Evolutionary conservation across 805 yeast species (phyloP), one percentile per base, ranked within the genome.

Genomic region (Nakazawaea ambrosiae): DNA sequence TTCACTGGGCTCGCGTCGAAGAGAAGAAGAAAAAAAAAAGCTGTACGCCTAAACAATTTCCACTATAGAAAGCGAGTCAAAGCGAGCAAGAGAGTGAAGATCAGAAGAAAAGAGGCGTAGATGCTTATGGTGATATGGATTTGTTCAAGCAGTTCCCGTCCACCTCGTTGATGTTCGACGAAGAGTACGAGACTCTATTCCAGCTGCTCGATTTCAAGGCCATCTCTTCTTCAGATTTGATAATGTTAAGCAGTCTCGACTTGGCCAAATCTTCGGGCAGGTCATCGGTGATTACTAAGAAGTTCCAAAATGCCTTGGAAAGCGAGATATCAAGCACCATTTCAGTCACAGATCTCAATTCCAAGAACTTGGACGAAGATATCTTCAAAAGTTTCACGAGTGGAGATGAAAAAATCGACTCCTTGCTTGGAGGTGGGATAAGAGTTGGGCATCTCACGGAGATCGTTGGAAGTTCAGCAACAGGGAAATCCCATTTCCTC

Each of bases 401-500:
- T 1, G 84, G 84, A 0, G 78, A 70, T 49, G 53, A 50, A 1
- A 47, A 44, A 4, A 44, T 82, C 1, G 89, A 82, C 49, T 49
- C 45, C 8, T 41, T 61, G 0, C 51, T 82, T 4, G 62, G 66
- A 27, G 81, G 79, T 3, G 90, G 89, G 0, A 61, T 81, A 4
- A 68, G 61, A 2, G 53, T 70, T 3, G 73, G 78, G 3, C 57
- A 66, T 18, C 53, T 82, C 2, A 78, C 88, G 0, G 97, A 89
- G 59, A 53, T 90, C 3, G 78, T 77, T 47, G 97, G 97, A 0
- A 82, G 81, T 19, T 77, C 94, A 35, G 84, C 94, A 0, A 70
- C 83, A 1, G 97, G 96, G 0, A 90, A 90, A 50, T 80, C 96
- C 0, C 94, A 89, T 47, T 58, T 89, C 4, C 59, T 83, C 19